These are phyloP conservation scores for Aureobasidium sp. DNA, from an alignment of 2,329 filamentous ascomycete species.

Conservation along the genomic window DNA sequence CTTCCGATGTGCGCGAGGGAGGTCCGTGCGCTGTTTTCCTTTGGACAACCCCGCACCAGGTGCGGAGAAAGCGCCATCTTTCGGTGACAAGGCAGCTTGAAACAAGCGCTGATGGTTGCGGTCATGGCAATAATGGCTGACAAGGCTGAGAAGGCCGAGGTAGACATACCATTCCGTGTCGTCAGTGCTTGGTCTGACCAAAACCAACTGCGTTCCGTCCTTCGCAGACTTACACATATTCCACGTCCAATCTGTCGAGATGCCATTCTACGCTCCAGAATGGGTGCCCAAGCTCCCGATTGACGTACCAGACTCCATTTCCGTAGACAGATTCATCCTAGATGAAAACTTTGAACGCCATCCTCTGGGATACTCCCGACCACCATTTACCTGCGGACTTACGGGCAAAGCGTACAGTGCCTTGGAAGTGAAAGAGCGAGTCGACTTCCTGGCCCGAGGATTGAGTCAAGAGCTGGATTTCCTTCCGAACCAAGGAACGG, in stretches of 20 bases:
- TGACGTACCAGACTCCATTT: constrained; percentile 65
- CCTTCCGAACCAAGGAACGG: constrained; percentile 60
- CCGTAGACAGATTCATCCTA: constrained; percentile 70
- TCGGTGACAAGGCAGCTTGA: not conserved
- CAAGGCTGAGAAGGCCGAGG: constrained; percentile 1
- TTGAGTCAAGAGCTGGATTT: constrained; percentile 66
- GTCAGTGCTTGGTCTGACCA: not conserved
- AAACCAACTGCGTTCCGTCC: not conserved
- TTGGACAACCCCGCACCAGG: constrained; percentile 3
- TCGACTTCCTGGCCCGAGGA: constrained; percentile 60
- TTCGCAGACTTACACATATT: not conserved
- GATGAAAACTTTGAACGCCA: constrained; percentile 63
- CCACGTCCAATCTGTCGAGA: constrained; percentile 20
- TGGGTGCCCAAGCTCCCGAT: constrained; percentile 56
- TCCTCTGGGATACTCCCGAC: constrained; percentile 54
- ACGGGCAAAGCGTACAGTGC: constrained; percentile 61
- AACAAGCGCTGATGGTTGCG: not conserved
- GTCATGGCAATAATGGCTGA: not conserved
- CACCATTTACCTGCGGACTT: constrained; percentile 72
- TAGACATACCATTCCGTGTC: not conserved
- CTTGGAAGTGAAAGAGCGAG: constrained; percentile 56
- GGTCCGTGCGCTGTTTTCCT: not conserved
- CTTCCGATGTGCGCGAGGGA: not conserved
- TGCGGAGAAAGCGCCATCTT: constrained; percentile 4
- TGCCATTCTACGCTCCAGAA: constrained; percentile 53